These are phyloP conservation scores for Trifolium pratense DNA, from an alignment of 306 rosid species.

Conservation along the genomic window DNA sequence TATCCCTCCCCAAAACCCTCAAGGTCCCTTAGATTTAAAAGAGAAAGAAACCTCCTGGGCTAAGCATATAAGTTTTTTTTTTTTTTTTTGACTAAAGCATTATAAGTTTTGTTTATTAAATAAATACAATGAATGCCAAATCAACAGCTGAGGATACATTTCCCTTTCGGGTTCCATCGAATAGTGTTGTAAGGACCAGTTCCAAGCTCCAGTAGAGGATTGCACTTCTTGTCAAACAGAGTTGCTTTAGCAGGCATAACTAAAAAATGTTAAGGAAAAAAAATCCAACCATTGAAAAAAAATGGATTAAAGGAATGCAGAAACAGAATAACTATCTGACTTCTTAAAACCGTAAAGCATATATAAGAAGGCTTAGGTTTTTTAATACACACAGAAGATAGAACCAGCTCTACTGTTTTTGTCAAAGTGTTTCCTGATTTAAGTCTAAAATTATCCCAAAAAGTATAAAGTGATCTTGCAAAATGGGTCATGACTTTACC, in stretches of 20 bases:
- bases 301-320: conserved; percentile 11
- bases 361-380: conserved; percentile 16
- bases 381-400: background rate
- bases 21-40: background rate
- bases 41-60: background rate
- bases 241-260: conserved; percentile 97
- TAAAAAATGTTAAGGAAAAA: conserved; percentile 59
- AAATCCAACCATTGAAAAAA: conserved; percentile 35
- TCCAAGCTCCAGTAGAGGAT: conserved; percentile 91
- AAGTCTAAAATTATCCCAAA: conserved; percentile 29
- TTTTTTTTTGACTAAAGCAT: no score
- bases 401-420: background rate
- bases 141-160: conserved; percentile 70
- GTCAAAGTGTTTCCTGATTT: conserved; percentile 28
- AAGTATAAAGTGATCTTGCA: conserved; percentile 14
- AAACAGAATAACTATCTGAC: conserved; percentile 28
- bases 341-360: conserved; percentile 18
- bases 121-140: conserved; percentile 33
- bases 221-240: conserved; percentile 92
- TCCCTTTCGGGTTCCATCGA: conserved; percentile 93
- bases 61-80: conserved; percentile 20
- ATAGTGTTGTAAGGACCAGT: conserved; percentile 92
- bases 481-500: conserved; percentile 28
- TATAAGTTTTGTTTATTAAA: background rate
- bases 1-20: conserved; percentile 23